These are phyloP conservation scores for Zygnema circumcarinatum DNA, from an alignment of 139 green algal genomes.

Conservation along the genomic window DNA sequence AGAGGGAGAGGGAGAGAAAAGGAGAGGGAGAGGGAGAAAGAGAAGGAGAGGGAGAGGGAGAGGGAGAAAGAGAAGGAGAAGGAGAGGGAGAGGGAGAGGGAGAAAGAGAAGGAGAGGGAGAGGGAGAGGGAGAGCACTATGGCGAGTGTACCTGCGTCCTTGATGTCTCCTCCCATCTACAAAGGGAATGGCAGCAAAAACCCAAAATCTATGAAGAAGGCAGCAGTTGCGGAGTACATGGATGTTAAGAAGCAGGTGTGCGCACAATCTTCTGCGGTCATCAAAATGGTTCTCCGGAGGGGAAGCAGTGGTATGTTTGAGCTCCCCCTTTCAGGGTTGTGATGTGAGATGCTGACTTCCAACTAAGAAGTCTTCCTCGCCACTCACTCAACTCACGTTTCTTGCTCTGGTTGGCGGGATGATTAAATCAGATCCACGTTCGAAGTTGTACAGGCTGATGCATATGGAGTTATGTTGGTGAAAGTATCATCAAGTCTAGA, in stretches of 20 bases:
- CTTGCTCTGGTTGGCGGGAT: too few species aligned
- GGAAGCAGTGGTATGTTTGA: conserved; percentile 6
- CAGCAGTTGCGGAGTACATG: conserved; percentile 18
- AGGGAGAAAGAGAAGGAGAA: background rate
- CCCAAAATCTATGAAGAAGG: conserved; percentile 20
- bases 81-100: conserved; percentile 1
- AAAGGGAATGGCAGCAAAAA: background rate
- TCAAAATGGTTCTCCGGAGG: conserved; percentile 18
- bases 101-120: conserved; percentile 11
- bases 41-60: background rate
- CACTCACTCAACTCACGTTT: too few species aligned
- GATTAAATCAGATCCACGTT: too few species aligned
- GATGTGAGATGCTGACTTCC: background rate
- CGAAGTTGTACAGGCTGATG: too few species aligned
- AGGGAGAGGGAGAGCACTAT: background rate
- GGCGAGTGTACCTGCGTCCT: background rate
- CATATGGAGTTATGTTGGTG: too few species aligned
- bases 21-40: conserved; percentile 7
- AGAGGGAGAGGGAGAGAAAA: background rate
- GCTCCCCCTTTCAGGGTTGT: background rate
- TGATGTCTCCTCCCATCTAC: background rate
- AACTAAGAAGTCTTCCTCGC: background rate
- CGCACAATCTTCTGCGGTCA: background rate
- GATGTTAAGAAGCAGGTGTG: conserved; percentile 19
- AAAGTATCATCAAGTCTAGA: too few species aligned